Evolutionary conservation across 306 rosid species (phyloP), one percentile per base, ranked within the genome.

Genomic region (Trifolium fragiferum): DNA sequence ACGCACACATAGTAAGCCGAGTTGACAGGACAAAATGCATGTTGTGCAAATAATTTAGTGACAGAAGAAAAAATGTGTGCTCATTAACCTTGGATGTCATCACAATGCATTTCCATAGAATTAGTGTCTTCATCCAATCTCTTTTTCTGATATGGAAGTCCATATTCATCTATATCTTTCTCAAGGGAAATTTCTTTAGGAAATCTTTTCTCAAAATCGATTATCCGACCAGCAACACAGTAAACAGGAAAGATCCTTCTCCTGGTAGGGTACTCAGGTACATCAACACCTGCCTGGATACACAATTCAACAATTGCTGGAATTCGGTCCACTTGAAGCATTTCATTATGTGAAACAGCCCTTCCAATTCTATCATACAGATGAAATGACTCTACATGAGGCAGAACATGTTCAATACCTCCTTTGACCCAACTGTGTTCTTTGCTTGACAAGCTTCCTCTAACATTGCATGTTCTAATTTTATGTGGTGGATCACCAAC

Each of bases 241-340:
- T 87, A 90, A 71, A 84, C 82, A 58, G 92, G 96, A 68, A 77
- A 84, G 30, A 80, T 60, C 84, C 92, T 89, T 76, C 92, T 83
- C 85, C 89, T 84, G 66, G 95, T 87, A 46, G 86, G 92, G 63
- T 86, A 85, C 70, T 84, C 90, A 20, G 82, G 82, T 64, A 87
- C 60, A 80, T 89, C 89, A 55, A 85, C 81, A 69, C 95, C 95
- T 53, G 92, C 90, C 86, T 89, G 95, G 46, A 89, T 32, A 66
- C 92, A 87, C 70, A 89, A 75, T 78, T 89, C 95, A 49, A 89
- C 89, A 78, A 87, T 68, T 64, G 90, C 92, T 16, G 95, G 89
- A 76, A 89, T 84, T 61, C 83, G 81, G 77, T 89, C 95, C 55
- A 89, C 95, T 63, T 74, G 63, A 23, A 89, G 87, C 80, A 76